phyloP scores from a whole-genome alignment of 2,329 filamentous ascomycete genomes.

The Colletotrichum sp. region DNA sequence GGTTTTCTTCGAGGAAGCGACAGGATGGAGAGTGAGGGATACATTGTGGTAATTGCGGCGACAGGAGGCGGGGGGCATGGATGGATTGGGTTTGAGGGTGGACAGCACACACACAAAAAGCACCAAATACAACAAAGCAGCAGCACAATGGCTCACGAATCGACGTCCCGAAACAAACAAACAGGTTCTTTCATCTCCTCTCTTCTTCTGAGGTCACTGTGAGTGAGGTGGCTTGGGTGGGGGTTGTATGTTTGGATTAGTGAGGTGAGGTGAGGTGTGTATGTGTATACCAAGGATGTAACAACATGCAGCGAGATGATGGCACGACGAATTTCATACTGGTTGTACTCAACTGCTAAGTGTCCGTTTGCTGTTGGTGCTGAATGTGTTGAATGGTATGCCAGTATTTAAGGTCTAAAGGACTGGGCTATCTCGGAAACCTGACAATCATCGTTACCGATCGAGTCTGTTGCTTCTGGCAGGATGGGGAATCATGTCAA shows the following conservation, averaged over 20 bases:
- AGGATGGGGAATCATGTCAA: too few species aligned
- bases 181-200: background rate
- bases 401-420: background rate
- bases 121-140: background rate
- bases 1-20: background rate
- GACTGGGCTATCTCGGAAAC: background rate
- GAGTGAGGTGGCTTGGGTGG: accelerated
- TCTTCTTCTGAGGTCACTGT: background rate
- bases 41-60: background rate
- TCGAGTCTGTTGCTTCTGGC: too few species aligned
- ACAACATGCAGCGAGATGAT: background rate
- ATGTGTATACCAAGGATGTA: background rate
- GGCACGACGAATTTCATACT: background rate
- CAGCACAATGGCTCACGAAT: constrained; percentile 10
- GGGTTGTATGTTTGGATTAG: background rate
- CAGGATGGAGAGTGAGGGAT: background rate
- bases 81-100: background rate
- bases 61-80: background rate
- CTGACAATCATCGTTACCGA: too few species aligned
- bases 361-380: background rate
- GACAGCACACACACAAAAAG: constrained; percentile 1
- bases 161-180: background rate
- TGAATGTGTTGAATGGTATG: background rate
- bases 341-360: background rate
- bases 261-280: background rate